These are phyloP conservation scores for Penicillium cinerascens DNA, from an alignment of 495 filamentous ascomycete genomes.

Conservation along the genomic window DNA sequence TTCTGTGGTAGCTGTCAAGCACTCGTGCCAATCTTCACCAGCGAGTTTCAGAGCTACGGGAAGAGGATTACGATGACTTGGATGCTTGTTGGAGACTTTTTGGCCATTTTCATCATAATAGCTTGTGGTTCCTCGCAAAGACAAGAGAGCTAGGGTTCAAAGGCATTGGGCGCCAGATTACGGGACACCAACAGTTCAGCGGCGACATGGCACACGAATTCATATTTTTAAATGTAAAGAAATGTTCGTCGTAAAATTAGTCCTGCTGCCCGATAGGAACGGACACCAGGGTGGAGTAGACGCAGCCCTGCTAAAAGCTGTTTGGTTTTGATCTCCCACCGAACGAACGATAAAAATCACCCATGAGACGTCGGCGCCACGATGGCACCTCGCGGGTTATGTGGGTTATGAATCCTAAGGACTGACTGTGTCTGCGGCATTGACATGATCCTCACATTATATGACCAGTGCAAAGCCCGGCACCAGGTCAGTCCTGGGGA, in stretches of 20 bases:
- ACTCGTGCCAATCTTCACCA: no score
- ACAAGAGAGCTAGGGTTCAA: not conserved
- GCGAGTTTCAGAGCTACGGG: no score
- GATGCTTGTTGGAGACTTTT: no score
- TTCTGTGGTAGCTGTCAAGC: no score
- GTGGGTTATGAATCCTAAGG: conserved; percentile 24
- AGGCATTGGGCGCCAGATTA: not conserved
- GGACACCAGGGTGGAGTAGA: conserved; percentile 55
- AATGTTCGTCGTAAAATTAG: conserved; percentile 53
- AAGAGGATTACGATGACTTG: no score
- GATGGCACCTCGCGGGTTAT: conserved; percentile 43
- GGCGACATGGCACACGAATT: not conserved
- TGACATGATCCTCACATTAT: conserved; percentile 14
- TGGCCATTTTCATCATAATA: no score
- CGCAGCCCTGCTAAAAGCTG: conserved; percentile 55
- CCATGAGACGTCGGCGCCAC: conserved; percentile 41
- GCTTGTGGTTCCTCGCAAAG: no score
- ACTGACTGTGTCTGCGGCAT: not conserved
- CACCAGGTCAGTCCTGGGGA: not conserved
- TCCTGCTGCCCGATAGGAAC: conserved; percentile 44
- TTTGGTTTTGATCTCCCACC: conserved; percentile 53
- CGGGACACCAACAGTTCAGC: not conserved
- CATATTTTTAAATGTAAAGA: not conserved
- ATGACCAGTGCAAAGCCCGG: conserved; percentile 6
- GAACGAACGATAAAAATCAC: conserved; percentile 49